phyloP scores from a whole-genome alignment of 2,329 filamentous ascomycete species.

The Tolypocladium amazonense region DNA sequence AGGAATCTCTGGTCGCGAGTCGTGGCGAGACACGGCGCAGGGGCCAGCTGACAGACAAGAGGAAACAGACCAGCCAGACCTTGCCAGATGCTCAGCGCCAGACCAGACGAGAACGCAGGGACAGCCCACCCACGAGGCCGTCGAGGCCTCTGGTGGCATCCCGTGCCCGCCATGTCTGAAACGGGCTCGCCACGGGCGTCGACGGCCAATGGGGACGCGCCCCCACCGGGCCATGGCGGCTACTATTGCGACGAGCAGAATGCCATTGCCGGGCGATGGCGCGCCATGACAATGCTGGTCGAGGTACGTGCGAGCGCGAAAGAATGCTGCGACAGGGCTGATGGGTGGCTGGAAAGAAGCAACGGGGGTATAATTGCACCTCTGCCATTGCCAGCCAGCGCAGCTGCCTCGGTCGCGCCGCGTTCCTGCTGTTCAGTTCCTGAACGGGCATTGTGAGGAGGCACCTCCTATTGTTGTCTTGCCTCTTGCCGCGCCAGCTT shows the following conservation, averaged over 20 bases:
- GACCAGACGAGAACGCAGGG: background rate
- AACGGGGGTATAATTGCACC: background rate
- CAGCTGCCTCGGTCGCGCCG: background rate
- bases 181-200: background rate
- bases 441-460: background rate
- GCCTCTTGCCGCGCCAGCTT: background rate
- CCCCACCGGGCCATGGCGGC: background rate
- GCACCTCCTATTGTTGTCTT: background rate
- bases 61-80: background rate
- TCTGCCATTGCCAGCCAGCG: background rate
- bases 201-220: constrained; percentile 3
- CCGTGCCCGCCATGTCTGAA: constrained; percentile 1
- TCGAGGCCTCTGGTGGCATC: background rate
- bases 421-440: background rate
- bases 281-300: background rate
- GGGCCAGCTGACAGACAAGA: background rate
- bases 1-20: background rate
- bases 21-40: background rate
- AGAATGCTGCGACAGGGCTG: background rate
- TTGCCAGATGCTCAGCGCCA: background rate
- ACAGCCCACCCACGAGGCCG: background rate
- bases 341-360: background rate
- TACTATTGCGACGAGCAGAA: background rate
- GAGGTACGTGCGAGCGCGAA: background rate
- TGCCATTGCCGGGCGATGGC: background rate